Percentiles rank a stretch among this genome's conserved stretches.
phyloP scores from a whole-genome alignment of 179 eudicot genomes.

The Spinacia oleracea region DNA sequence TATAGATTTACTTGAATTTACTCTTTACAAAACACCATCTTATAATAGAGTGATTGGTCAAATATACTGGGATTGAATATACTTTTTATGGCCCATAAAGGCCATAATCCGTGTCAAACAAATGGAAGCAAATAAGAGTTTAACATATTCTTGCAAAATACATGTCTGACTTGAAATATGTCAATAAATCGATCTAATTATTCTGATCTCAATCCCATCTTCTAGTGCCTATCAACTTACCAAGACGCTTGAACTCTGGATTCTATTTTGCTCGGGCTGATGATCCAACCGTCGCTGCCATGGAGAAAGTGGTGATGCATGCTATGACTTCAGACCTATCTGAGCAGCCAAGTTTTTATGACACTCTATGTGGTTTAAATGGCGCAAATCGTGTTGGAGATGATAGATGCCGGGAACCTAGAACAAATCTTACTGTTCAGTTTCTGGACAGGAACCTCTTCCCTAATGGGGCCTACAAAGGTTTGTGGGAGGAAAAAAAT shows the following conservation, averaged over 20 bases:
- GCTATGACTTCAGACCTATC: slow-evolving; percentile 75
- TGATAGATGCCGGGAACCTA: slow-evolving; percentile 73
- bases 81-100: no score
- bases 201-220: slow-evolving; percentile 22
- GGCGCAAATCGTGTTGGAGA: slow-evolving; percentile 71
- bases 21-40: no score
- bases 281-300: slow-evolving; percentile 64
- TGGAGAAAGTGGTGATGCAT: slow-evolving; percentile 87
- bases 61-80: no score
- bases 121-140: no score
- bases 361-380: slow-evolving; percentile 77
- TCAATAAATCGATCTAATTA: no score
- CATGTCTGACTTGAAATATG: no score
- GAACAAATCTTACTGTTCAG: slow-evolving; percentile 63
- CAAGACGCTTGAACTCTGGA: slow-evolving; percentile 92
- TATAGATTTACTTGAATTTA: no score
- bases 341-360: slow-evolving; percentile 96
- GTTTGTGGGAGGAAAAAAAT: slow-evolving; percentile 61
- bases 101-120: no score
- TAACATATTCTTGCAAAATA: no score
- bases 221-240: slow-evolving; percentile 86
- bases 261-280: slow-evolving; percentile 87
- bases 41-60: no score
- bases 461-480: slow-evolving; percentile 86
- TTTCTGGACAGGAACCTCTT: slow-evolving; percentile 78